Evolutionary conservation across 2,329 filamentous ascomycete genomes (phyloP), one percentile per base, ranked within the genome.

Genomic region (Exserohilum turcica): DNA sequence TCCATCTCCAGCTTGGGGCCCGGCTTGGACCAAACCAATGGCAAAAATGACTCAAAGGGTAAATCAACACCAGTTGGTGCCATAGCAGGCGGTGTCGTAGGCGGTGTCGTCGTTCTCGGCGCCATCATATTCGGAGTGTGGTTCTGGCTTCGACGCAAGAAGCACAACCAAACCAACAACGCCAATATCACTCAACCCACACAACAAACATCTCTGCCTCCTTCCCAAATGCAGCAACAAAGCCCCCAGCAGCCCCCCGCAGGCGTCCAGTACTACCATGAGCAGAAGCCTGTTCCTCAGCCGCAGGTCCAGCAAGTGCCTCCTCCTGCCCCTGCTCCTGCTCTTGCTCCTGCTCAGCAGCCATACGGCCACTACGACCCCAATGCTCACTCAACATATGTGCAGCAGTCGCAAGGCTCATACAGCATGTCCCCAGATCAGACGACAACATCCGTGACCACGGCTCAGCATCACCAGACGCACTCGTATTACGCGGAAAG

Each of bases 61-160:
- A 18, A 29, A 6, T 15, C 50, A 43, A 54, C 50, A 1, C 44
- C 57, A 37, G 32, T 64, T 27, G 63, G 57, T 31, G 55, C 63
- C 10, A 64, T 65, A 27, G 57, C 58, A 13, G 63, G 63, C 15
- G 61, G 61, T 32, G 61, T 61, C 7, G 36, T 65, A 19, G 63
- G 63, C 15, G 63, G 61, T 15, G 31, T 65, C 19, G 59, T 43
- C 6, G 55, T 46, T n/a, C 45, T 64, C 18, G 59, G 32, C 32
- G 56, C 43, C 19, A 39, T 57, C 33, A 44, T 60, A 16, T 38
- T 61, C 36, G 56, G 33, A n/a, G 35, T 52, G 18, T 49, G 63
- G 43, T 52, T 60, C 39, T 13, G 54, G 16, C 37, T 63, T 6
- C 43, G 48, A 18, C 52, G 55, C 28, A 60, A 53, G 53, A 51